Base-by-base conservation (phyloP, 2,329 filamentous ascomycete species). In the Colletotrichum tofieldiae region DNA sequence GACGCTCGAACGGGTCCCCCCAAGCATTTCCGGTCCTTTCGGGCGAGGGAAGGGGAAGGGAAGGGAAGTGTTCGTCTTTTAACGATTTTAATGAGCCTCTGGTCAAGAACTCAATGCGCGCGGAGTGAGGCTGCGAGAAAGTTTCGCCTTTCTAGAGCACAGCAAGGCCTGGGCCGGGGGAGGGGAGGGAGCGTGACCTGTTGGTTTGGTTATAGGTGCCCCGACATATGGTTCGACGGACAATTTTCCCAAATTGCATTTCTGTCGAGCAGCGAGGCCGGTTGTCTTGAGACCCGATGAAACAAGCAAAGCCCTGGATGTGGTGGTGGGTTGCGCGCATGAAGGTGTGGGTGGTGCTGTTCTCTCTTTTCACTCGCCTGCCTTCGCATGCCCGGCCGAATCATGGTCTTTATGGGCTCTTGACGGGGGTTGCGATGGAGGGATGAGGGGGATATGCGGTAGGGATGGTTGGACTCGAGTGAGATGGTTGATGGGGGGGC, bases 171-270 rank as follows among this genome's bases (percentile, higher is more conserved):
- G 18, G 35, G n/a, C 18, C 18, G 23, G 41, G 41, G 9, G n/a
- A 12, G 11, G 35, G 35, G 5, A 8, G 37, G 14, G 39, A 39
- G 35, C 26, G 52, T 39, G 35, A n/a, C n/a, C 59, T 39, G 45
- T 51, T 52, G 60, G 45, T 51, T 45, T 29, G 39, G 41, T 47
- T 65, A 69, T 72, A 72, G 54, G 39, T 35, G 60, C 43, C 12
- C 45, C 52, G 54, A 69, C 59, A 64, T 72, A 72, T 69, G 69
- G 69, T 72, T 72, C 69, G 69, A 55, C 69, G 65, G 69, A 29
- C 26, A 72, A 54, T 51, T 72, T 51, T 35, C 16, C 54, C 41
- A 43, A 52, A 26, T 60, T 59, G 49, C 20, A 8, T 39, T 26
- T 37, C 8, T 18, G 29, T 65, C 16, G 29, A 18, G n/a, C 59